Percentiles rank a stretch among this genome's conserved stretches.
phyloP scores from a whole-genome alignment of 495 filamentous ascomycete species.

The Aspergillus cavernicola region DNA sequence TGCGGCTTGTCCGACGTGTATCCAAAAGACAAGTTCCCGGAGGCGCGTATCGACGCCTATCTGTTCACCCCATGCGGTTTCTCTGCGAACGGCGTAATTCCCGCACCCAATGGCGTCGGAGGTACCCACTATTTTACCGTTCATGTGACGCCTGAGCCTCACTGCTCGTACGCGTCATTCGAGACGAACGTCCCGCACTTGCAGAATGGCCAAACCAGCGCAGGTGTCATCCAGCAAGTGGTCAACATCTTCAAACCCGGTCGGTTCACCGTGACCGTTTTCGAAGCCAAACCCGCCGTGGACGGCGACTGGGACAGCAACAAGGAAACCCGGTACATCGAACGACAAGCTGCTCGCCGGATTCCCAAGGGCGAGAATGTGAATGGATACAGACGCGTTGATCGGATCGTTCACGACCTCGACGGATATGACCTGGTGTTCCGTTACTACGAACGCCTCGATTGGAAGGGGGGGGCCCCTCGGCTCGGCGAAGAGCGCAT shows the following conservation, averaged over 20 bases:
- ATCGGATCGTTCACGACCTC: constrained; percentile 95
- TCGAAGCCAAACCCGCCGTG: constrained; percentile 73
- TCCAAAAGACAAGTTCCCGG: constrained; percentile 78
- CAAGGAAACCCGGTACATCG: constrained; percentile 40
- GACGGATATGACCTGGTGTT: constrained; percentile 98
- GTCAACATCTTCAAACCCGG: constrained; percentile 94
- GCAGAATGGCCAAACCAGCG: constrained; percentile 82
- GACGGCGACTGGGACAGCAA: constrained; percentile 33
- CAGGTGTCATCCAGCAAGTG: constrained; percentile 88
- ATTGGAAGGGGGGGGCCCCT: constrained; percentile 77
- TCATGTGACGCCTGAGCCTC: constrained; percentile 95
- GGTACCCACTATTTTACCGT: constrained; percentile 95
- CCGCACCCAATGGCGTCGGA: constrained; percentile 61
- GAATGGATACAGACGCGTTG: constrained; percentile 82
- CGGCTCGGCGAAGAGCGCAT: constrained; percentile 63
- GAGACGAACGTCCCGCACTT: constrained; percentile 97
- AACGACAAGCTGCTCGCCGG: constrained; percentile 47
- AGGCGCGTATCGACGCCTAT: constrained; percentile 93
- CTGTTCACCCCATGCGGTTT: constrained; percentile 97
- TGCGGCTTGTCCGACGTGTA: constrained; percentile 92
- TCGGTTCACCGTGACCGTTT: constrained; percentile 94
- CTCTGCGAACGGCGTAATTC: constrained; percentile 95
- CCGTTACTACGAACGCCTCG: constrained; percentile 89
- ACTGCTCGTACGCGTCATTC: constrained; percentile 98
- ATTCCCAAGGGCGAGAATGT: constrained; percentile 75